Evolutionary conservation across 2,329 filamentous ascomycete species (phyloP).

Genomic region (Sporothrix inflata): DNA sequence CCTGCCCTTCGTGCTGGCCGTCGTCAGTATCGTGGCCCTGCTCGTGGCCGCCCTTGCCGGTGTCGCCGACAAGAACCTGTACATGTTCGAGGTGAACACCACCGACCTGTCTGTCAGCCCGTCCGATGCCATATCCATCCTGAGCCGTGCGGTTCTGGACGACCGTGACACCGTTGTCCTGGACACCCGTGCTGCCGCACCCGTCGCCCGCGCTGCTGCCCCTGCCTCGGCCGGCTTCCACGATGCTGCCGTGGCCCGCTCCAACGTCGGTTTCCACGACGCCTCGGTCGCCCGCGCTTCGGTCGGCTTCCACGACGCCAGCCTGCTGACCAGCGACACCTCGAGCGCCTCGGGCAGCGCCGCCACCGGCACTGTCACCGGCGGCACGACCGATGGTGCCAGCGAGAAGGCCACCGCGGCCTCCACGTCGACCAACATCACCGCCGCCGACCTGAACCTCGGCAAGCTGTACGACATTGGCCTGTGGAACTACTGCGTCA

Average conservation of each 20-base stretch:
- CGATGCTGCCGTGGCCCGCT: neutral
- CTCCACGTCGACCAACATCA: slow-evolving; percentile 51
- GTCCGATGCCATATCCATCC: slow-evolving; percentile 26
- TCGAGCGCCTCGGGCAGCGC: neutral
- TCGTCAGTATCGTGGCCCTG: slow-evolving; percentile 74
- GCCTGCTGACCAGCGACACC: slow-evolving; percentile 17
- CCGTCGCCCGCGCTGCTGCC: neutral
- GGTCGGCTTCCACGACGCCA: slow-evolving; percentile 27
- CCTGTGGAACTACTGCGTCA: slow-evolving; percentile 86
- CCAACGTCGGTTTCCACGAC: slow-evolving; percentile 15
- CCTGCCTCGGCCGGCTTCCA: slow-evolving; percentile 17
- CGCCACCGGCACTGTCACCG: slow-evolving; percentile 25
- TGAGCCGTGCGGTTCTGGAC: slow-evolving; percentile 12
- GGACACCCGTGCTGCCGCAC: neutral
- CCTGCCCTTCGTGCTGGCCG: slow-evolving; percentile 79
- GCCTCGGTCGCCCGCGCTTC: neutral
- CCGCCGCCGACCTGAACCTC: slow-evolving; percentile 62
- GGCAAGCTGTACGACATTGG: slow-evolving; percentile 78
- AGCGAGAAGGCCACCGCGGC: slow-evolving; percentile 33
- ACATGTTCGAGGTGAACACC: slow-evolving; percentile 65
- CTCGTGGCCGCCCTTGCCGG: slow-evolving; percentile 61
- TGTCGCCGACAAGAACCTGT: slow-evolving; percentile 58
- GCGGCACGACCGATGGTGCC: slow-evolving; percentile 34
- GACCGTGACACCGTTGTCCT: neutral
- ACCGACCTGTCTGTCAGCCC: slow-evolving; percentile 58